Conservation (phyloP, 1,284 basidiomycete genomes). For the Apiotrichum mycotoxinovorans region DNA sequence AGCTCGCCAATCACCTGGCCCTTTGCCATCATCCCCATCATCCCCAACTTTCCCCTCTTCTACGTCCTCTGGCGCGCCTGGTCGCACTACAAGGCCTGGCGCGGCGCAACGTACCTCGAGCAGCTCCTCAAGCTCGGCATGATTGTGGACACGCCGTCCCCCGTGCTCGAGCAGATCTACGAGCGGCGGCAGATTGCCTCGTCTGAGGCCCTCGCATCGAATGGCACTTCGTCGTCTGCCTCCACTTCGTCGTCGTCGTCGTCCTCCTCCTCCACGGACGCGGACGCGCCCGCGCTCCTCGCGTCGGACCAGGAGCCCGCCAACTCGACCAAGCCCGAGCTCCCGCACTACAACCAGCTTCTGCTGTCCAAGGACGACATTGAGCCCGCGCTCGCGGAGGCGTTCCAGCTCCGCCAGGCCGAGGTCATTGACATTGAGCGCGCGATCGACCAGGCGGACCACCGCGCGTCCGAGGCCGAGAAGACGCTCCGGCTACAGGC, state of each 20-base stretch:
- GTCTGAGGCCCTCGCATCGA: too few species aligned
- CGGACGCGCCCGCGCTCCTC: not conserved
- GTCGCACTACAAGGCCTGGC: constrained; percentile 51
- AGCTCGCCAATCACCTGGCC: constrained; percentile 47
- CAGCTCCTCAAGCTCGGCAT: constrained; percentile 39
- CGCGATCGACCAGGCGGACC: constrained; percentile 50
- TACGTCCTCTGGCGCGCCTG: constrained; percentile 54
- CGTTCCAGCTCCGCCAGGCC: constrained; percentile 41
- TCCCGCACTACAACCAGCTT: constrained; percentile 12
- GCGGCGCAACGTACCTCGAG: constrained; percentile 47
- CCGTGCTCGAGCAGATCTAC: constrained; percentile 33
- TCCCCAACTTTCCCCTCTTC: constrained; percentile 54
- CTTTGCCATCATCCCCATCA: constrained; percentile 52
- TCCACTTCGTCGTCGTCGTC: not conserved
- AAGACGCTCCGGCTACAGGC: constrained; percentile 15
- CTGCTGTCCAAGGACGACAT: constrained; percentile 36
- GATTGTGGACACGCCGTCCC: constrained; percentile 35
- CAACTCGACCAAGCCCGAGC: not conserved
- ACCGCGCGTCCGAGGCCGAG: constrained; percentile 27
- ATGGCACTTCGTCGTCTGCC: not conserved
- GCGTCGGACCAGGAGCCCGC: not conserved
- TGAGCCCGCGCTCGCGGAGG: constrained; percentile 32
- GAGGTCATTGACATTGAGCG: constrained; percentile 50
- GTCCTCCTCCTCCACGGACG: too few species aligned
- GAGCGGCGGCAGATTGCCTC: constrained; percentile 2